These are phyloP conservation scores for Xylaria sp. DNA, from an alignment of 2,329 filamentous ascomycete genomes.

Conservation along the genomic window DNA sequence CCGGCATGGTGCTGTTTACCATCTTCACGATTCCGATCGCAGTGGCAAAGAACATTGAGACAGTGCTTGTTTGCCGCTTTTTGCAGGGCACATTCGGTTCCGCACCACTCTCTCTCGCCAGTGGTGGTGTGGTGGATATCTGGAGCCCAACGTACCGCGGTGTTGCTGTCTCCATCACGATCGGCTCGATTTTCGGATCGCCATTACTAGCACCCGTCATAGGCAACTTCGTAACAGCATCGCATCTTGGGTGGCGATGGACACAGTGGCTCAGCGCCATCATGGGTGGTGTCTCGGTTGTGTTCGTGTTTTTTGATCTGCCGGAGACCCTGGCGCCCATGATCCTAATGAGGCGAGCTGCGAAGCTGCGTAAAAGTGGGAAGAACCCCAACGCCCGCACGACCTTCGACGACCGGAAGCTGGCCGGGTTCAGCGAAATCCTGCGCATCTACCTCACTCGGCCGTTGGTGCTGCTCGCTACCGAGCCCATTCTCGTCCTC, in stretches of 20 bases:
- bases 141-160: conserved; percentile 33
- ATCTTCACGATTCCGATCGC: conserved; percentile 44
- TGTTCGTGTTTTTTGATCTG: conserved; percentile 10
- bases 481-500: conserved; percentile 43
- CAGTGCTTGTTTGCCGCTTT: conserved; percentile 34
- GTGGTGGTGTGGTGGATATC: conserved; percentile 41
- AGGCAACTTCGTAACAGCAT: conserved; percentile 18
- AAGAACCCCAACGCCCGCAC: conserved; percentile 13
- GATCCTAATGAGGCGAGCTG: conserved; percentile 31
- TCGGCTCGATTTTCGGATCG: conserved; percentile 15
- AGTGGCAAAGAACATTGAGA: conserved; percentile 14
- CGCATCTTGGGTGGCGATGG: conserved; percentile 17
- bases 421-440: conserved; percentile 7
- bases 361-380: conserved; percentile 14
- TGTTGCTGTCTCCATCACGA: conserved; percentile 37
- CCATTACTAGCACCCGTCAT: conserved; percentile 16
- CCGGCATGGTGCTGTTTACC: conserved; percentile 37
- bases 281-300: conserved; percentile 10
- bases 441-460: conserved; percentile 14
- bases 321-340: conserved; percentile 15
- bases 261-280: conserved; percentile 33
- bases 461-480: conserved; percentile 36
- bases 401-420: conserved; percentile 8
- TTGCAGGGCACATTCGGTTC: conserved; percentile 41
- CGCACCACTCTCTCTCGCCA: conserved; percentile 39